These are phyloP conservation scores for Pleurozium schreberi DNA, from an alignment of 225 moss, liverwort and hornwort genomes.

Conservation along the genomic window DNA sequence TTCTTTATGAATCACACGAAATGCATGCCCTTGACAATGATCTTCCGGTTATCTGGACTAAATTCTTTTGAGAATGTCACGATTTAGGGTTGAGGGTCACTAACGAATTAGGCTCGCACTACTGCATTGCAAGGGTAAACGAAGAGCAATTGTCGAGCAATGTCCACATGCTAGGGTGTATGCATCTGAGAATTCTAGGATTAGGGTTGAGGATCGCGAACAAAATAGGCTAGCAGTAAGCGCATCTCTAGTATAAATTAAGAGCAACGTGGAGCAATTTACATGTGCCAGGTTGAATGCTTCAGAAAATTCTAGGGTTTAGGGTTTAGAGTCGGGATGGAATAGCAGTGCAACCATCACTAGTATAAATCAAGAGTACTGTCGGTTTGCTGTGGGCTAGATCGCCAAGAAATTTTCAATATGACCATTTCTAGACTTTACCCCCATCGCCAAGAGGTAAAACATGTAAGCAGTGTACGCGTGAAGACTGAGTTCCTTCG, in stretches of 20 bases:
- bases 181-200: background rate
- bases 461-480: background rate
- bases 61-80: background rate
- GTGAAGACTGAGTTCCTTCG: background rate
- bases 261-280: background rate
- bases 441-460: background rate
- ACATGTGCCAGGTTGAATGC: background rate
- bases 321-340: background rate
- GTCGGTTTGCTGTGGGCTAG: background rate
- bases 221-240: background rate
- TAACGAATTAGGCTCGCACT: background rate
- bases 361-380: background rate
- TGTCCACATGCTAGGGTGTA: background rate
- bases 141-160: too few relatives aligned
- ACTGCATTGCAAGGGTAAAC: too few relatives aligned
- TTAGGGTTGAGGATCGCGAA: background rate
- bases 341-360: background rate
- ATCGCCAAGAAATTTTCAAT: background rate
- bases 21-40: background rate
- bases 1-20: background rate
- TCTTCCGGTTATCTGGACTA: background rate
- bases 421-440: background rate
- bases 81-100: background rate
- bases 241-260: background rate
- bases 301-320: background rate